A percentile compares a stretch with the other conserved stretches of the same genome.
Conservation (phyloP, 345 rosid genomes). For the Microcos paniculata region DNA sequence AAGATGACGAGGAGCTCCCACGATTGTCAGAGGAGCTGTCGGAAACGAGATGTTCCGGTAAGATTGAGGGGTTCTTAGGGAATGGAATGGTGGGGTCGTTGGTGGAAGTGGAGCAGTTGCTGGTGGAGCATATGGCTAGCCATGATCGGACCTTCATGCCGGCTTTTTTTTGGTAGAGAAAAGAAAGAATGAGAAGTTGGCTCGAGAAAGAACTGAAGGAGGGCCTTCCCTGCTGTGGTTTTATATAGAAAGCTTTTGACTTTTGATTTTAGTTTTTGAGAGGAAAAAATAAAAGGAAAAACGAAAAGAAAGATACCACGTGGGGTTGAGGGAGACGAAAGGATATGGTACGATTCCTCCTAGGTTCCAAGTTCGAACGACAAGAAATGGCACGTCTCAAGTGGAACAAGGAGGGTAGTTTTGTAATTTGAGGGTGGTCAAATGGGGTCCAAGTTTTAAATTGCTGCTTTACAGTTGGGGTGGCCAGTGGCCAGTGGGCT, state of each 20-base stretch:
- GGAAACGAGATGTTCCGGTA: constrained; percentile 28
- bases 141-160: constrained; percentile 51
- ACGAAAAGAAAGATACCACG: not conserved
- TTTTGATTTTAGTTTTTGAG: no score
- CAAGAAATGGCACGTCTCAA: constrained; percentile 4
- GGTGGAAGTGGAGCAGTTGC: constrained; percentile 25
- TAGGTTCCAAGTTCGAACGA: not conserved
- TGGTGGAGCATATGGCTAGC: constrained; percentile 24
- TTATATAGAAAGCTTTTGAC: constrained; percentile 1
- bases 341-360: constrained; percentile 7
- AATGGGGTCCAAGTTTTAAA: not conserved
- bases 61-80: constrained; percentile 3
- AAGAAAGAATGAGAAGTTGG: no score
- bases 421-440: not conserved
- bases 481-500: not conserved
- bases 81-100: constrained; percentile 12
- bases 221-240: not conserved
- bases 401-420: not conserved
- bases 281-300: no score
- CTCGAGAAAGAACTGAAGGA: not conserved
- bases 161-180: not conserved
- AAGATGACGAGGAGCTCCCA: constrained; percentile 29
- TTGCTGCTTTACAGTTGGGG: constrained; percentile 10
- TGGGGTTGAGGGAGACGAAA: not conserved
- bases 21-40: constrained; percentile 22